phyloP scores from a whole-genome alignment of 1,139 yeast genomes.

The Trichomonascaceae sp. region DNA sequence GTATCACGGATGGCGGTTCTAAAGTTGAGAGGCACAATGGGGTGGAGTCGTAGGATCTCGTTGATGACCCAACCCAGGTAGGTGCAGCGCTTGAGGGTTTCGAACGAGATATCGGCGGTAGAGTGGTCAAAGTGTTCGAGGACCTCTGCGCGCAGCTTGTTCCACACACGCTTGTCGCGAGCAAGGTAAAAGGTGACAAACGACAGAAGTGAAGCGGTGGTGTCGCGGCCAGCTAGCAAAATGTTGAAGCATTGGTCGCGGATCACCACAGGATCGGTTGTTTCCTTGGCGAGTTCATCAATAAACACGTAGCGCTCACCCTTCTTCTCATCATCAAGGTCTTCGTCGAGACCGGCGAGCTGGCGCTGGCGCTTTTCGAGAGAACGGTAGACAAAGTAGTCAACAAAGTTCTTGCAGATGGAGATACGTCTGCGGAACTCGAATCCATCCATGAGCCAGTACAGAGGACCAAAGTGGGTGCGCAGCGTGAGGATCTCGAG shows the following conservation, averaged over 20 bases:
- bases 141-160: conserved; percentile 31
- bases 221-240: conserved; percentile 44
- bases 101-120: conserved; percentile 27
- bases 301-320: conserved; percentile 29
- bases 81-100: conserved; percentile 36
- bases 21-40: conserved; percentile 42
- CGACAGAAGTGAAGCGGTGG: conserved; percentile 43
- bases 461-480: conserved; percentile 17
- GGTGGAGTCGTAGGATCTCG: conserved; percentile 42
- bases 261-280: conserved; percentile 36
- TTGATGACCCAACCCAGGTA: conserved; percentile 37
- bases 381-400: conserved; percentile 20
- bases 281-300: conserved; percentile 38
- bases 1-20: conserved; percentile 36
- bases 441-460: conserved; percentile 24
- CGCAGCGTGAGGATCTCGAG: conserved; percentile 18
- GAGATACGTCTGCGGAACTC: conserved; percentile 22
- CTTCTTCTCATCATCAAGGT: conserved; percentile 25
- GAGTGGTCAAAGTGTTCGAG: conserved; percentile 17
- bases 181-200: conserved; percentile 37
- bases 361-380: conserved; percentile 11
- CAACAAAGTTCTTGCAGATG: conserved; percentile 20
- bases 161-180: conserved; percentile 31
- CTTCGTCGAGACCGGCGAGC: conserved; percentile 39
- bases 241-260: conserved; percentile 41